phyloP scores from a whole-genome alignment of 345 rosid species.

The Balakata baccata region DNA sequence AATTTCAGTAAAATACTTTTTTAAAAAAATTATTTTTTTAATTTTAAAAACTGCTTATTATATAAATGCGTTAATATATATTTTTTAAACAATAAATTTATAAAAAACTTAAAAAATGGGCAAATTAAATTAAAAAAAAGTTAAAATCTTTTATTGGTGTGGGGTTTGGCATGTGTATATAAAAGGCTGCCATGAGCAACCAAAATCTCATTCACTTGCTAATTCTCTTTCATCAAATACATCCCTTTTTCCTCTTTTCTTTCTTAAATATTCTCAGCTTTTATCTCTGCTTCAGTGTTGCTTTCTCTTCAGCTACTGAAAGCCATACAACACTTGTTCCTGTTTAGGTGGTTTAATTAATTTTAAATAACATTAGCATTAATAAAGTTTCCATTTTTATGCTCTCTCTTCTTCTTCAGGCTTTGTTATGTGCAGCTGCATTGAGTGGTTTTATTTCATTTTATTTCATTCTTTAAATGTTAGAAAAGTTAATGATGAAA shows the following conservation, averaged over 20 bases:
- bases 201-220: constrained; percentile 1
- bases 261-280: neutral
- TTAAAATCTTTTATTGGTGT: too few species aligned
- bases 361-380: neutral
- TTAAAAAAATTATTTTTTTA: too few species aligned
- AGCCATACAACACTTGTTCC: neutral
- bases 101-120: too few species aligned
- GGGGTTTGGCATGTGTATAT: constrained; percentile 6
- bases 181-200: constrained; percentile 19
- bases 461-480: neutral
- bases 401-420: neutral
- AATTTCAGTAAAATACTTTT: too few species aligned
- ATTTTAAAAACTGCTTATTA: too few species aligned
- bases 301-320: neutral
- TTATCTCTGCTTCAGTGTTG: neutral
- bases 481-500: neutral
- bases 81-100: too few species aligned
- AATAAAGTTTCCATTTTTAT: neutral
- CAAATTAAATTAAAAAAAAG: too few species aligned
- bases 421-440: neutral
- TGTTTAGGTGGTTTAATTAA: neutral
- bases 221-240: neutral
- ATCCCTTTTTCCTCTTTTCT: neutral
- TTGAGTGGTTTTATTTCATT: neutral
- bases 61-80: too few species aligned